These are phyloP conservation scores for Fusarium udum DNA, from an alignment of 2,329 filamentous ascomycete genomes.

Conservation along the genomic window DNA sequence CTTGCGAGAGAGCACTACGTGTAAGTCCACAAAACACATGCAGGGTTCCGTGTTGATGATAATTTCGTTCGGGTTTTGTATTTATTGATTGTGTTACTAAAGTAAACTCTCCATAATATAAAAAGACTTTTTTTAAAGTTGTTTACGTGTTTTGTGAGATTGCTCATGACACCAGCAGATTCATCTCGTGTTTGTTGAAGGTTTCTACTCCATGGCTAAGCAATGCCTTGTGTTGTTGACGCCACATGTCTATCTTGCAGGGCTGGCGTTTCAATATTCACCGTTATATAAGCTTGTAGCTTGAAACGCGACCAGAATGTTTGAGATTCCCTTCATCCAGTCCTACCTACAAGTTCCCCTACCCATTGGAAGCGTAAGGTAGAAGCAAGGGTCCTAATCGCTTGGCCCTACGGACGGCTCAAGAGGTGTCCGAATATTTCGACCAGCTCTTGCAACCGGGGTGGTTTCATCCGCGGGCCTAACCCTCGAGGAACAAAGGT, in stretches of 20 bases:
- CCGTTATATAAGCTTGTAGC: constrained; percentile 22
- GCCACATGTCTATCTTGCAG: constrained; percentile 5
- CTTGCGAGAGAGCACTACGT: neutral
- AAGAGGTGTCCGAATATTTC: constrained; percentile 22
- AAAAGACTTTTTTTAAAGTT: neutral
- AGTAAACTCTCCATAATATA: neutral
- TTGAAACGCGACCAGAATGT: constrained; percentile 31
- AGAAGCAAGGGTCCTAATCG: constrained; percentile 28
- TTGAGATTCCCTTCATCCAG: constrained; percentile 29
- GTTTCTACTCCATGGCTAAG: neutral
- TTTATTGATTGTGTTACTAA: constrained; percentile 3
- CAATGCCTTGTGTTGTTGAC: constrained; percentile 6
- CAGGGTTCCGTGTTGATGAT: constrained; percentile 8
- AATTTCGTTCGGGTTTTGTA: constrained; percentile 20
- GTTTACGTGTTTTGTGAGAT: neutral
- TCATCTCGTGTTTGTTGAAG: constrained; percentile 1
- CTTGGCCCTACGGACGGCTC: constrained; percentile 32
- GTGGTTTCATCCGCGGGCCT: constrained; percentile 21
- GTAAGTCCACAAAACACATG: neutral
- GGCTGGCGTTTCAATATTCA: constrained; percentile 33
- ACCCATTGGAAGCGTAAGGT: constrained; percentile 6
- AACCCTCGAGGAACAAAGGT: constrained; percentile 3
- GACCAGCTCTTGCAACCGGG: constrained; percentile 23
- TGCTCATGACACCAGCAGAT: neutral
- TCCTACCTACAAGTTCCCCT: constrained; percentile 1